phyloP scores from a whole-genome alignment of 768 basidiomycete species.

The Lentinula detonsa region DNA sequence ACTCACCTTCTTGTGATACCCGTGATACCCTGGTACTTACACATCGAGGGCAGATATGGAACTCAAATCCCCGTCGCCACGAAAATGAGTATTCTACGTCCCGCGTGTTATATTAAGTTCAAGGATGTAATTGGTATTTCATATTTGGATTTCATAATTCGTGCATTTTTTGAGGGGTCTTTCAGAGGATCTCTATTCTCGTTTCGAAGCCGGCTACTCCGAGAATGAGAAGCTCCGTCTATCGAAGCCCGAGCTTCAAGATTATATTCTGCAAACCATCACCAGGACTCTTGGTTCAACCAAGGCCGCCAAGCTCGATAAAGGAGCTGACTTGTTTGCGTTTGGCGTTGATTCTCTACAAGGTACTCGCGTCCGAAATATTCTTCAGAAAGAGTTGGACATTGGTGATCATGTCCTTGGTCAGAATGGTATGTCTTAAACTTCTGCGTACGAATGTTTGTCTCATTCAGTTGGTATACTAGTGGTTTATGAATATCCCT shows the following conservation, averaged over 20 bases:
- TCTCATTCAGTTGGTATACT: slow-evolving; percentile 11
- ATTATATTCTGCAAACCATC: slow-evolving; percentile 28
- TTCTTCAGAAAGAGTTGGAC: slow-evolving; percentile 33
- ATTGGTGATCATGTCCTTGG: slow-evolving; percentile 23
- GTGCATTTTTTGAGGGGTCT: neutral
- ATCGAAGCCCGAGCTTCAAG: slow-evolving; percentile 23
- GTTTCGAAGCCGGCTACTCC: slow-evolving; percentile 35
- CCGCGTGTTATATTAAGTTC: slow-evolving; percentile 45
- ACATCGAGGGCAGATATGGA: slow-evolving; percentile 16
- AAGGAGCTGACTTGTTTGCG: slow-evolving; percentile 33
- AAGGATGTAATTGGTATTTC: slow-evolving; percentile 33
- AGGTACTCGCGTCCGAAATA: slow-evolving; percentile 45
- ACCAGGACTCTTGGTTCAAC: slow-evolving; percentile 25
- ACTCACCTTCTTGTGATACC: neutral
- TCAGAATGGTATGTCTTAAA: slow-evolving; percentile 22
- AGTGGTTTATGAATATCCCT: slow-evolving; percentile 48
- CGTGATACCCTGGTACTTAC: neutral
- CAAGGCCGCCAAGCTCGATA: slow-evolving; percentile 21
- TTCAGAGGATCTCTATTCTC: slow-evolving; percentile 26
- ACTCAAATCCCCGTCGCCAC: slow-evolving; percentile 46
- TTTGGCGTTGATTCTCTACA: slow-evolving; percentile 53
- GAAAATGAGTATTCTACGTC: slow-evolving; percentile 45
- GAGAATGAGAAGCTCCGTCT: slow-evolving; percentile 20
- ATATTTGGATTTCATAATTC: slow-evolving; percentile 9
- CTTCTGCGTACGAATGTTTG: neutral